A percentile compares a stretch with the other conserved stretches of the same genome.
These are phyloP conservation scores for Albifimbria verrucaria DNA, from an alignment of 2,329 filamentous ascomycete species.

Conservation along the genomic window DNA sequence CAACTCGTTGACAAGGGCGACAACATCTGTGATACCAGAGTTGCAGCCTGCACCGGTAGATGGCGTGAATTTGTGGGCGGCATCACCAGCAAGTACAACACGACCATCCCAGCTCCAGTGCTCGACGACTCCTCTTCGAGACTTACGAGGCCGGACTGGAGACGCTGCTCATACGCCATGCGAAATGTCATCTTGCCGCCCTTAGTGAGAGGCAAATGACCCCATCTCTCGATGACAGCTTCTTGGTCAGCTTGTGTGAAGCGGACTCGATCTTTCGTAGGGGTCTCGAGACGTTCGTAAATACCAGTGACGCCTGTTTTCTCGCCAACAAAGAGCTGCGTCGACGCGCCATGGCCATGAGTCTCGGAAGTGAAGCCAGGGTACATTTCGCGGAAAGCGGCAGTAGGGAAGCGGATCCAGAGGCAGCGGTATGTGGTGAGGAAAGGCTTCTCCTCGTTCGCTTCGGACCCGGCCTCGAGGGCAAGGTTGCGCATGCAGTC, in stretches of 20 bases:
- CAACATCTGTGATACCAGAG: slow-evolving; percentile 29
- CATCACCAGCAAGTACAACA: slow-evolving; percentile 32
- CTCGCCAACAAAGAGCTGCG: slow-evolving; percentile 15
- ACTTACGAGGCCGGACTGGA: slow-evolving; percentile 24
- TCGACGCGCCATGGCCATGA: slow-evolving; percentile 15
- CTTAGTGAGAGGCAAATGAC: slow-evolving; percentile 11
- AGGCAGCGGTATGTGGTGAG: slow-evolving; percentile 27
- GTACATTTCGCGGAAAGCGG: slow-evolving; percentile 3
- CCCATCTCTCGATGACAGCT: slow-evolving; percentile 14
- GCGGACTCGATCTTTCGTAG: slow-evolving; percentile 11
- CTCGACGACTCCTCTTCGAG: slow-evolving; percentile 32
- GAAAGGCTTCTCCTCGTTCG: slow-evolving; percentile 25
- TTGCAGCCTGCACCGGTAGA: slow-evolving; percentile 32
- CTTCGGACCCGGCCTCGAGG: slow-evolving; percentile 7
- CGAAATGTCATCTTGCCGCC: slow-evolving; percentile 21
- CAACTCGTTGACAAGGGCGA: slow-evolving; percentile 24
- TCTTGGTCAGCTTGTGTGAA: slow-evolving; percentile 13
- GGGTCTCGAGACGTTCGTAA: slow-evolving; percentile 14
- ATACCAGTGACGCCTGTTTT: slow-evolving; percentile 12
- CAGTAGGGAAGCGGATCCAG: slow-evolving; percentile 28
- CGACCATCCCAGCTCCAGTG: slow-evolving; percentile 32
- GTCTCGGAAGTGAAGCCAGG: slow-evolving; percentile 26
- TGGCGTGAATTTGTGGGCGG: slow-evolving; percentile 35
- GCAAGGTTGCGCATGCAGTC: slow-evolving; percentile 29
- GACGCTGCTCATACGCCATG: slow-evolving; percentile 23